phyloP scores from a whole-genome alignment of 148 eudicot genomes.

The Rhododendron vialii region DNA sequence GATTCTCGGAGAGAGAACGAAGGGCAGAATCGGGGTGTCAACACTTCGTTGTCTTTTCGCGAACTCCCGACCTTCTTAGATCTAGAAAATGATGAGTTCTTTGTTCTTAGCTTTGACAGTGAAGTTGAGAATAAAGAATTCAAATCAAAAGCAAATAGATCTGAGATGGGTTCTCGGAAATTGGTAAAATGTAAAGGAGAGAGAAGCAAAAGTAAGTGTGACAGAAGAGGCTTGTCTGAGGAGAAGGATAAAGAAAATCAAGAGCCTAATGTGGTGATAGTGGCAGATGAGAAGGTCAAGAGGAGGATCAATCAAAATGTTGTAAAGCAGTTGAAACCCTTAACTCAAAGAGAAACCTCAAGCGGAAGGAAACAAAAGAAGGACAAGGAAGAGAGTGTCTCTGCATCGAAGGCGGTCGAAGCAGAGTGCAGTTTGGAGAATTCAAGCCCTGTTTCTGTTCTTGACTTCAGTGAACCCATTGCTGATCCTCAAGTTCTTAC shows the following conservation, averaged over 20 bases:
- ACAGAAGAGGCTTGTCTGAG: neutral
- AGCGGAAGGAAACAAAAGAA: slow-evolving; percentile 20
- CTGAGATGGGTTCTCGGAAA: slow-evolving; percentile 20
- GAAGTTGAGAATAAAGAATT: neutral
- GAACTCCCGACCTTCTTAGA: slow-evolving; percentile 41
- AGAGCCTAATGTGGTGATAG: neutral
- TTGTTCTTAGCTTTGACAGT: slow-evolving; percentile 53
- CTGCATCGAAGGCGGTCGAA: slow-evolving; percentile 25
- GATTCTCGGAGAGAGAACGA: slow-evolving; percentile 34
- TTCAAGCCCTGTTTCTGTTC: slow-evolving; percentile 84
- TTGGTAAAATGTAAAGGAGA: slow-evolving; percentile 12
- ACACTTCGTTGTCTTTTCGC: slow-evolving; percentile 45
- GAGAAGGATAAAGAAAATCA: slow-evolving; percentile 3
- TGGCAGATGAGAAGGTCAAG: neutral
- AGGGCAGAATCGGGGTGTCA: slow-evolving; percentile 22
- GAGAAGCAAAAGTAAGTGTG: neutral
- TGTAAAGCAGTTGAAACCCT: neutral
- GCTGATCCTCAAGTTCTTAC: slow-evolving; percentile 37
- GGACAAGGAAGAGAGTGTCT: neutral
- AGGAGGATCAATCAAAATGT: neutral
- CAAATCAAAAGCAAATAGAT: slow-evolving; percentile 19
- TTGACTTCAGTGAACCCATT: slow-evolving; percentile 47
- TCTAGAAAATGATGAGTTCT: slow-evolving; percentile 43
- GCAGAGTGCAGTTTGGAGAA: slow-evolving; percentile 47
- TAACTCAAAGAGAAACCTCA: neutral